These are phyloP conservation scores for Cnidoscolus chayamansa DNA, from an alignment of 441 rosid genomes.

Conservation along the genomic window DNA sequence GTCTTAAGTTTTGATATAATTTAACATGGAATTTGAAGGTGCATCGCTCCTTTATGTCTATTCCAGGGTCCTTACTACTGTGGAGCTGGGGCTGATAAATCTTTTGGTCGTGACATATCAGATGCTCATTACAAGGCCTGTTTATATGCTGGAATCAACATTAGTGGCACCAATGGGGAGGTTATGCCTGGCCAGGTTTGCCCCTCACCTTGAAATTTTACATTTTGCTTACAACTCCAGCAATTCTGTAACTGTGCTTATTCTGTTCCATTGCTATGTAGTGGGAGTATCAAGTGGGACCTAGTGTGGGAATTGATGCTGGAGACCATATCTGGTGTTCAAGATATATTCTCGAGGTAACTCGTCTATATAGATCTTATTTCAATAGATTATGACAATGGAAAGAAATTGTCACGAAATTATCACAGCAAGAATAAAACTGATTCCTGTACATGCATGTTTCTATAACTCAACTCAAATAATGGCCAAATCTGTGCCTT, in stretches of 20 bases:
- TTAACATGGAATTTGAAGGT: background rate
- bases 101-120: constrained; percentile 91
- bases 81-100: constrained; percentile 94
- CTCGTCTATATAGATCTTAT: constrained; percentile 10
- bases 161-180: constrained; percentile 95
- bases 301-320: constrained; percentile 94
- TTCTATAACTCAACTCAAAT: background rate
- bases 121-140: constrained; percentile 99
- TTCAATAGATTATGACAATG: background rate
- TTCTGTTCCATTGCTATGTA: constrained; percentile 29
- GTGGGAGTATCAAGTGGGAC: constrained; percentile 99
- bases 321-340: constrained; percentile 94
- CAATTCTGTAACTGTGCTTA: background rate
- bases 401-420: background rate
- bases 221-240: background rate
- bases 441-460: background rate
- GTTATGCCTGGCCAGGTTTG: constrained; percentile 99
- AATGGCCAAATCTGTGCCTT: too few species aligned
- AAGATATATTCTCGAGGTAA: constrained; percentile 94
- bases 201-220: constrained; percentile 11
- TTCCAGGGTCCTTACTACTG: constrained; percentile 96
- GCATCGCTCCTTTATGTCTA: constrained; percentile 14
- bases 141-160: constrained; percentile 87
- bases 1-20: background rate
- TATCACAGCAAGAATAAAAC: background rate